Conservation (phyloP, 257 asterid genomes). For the Avicennia marina region DNA sequence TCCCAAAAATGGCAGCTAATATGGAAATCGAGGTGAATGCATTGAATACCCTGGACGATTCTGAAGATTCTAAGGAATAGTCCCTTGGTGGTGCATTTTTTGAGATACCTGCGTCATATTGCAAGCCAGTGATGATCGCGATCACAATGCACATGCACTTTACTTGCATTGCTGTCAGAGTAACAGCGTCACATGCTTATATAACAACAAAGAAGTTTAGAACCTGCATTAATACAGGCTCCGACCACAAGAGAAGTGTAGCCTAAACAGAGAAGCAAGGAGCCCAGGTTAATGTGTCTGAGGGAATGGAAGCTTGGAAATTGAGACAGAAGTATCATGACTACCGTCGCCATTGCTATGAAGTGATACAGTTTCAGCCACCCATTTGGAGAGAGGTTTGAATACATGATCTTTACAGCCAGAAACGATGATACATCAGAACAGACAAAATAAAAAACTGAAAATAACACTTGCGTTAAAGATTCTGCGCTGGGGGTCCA, state of each 20-base stretch:
- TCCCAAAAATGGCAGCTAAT: conserved; percentile 93
- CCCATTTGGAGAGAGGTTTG: conserved; percentile 66
- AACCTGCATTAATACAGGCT: conserved; percentile 87
- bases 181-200: no score
- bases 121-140: conserved; percentile 6
- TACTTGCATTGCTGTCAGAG: no score
- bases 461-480: neutral
- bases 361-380: conserved; percentile 70
- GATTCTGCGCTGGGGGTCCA: no score
- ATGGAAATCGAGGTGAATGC: conserved; percentile 90
- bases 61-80: conserved; percentile 65
- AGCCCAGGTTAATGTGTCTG: conserved; percentile 72
- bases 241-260: conserved; percentile 85
- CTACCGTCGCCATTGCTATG: conserved; percentile 78
- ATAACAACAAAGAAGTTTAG: neutral
- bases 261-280: conserved; percentile 77
- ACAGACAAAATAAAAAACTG: neutral
- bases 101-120: conserved; percentile 43
- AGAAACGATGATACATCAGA: conserved; percentile 2
- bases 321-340: conserved; percentile 86
- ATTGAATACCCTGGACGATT: conserved; percentile 55
- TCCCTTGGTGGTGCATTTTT: conserved; percentile 69
- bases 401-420: conserved; percentile 70
- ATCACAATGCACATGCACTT: no score
- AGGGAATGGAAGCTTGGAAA: conserved; percentile 95